Conservation (phyloP, 1,139 yeast species). For the Nematodospora anomalae region DNA sequence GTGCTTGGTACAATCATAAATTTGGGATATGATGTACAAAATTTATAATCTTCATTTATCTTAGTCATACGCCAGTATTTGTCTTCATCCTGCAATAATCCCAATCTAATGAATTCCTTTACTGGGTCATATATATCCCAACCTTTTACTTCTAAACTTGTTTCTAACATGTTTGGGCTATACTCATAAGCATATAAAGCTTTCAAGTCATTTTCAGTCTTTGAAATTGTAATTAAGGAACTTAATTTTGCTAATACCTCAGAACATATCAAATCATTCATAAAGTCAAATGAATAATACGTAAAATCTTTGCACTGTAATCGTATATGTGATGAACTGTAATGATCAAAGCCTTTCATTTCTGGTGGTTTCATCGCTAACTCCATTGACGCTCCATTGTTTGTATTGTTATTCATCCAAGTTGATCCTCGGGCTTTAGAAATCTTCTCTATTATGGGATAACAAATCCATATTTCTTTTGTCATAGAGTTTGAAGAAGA, state of each 20-base stretch:
- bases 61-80: conserved; percentile 67
- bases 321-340: conserved; percentile 57
- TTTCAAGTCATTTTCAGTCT: conserved; percentile 36
- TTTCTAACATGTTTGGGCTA: conserved; percentile 59
- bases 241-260: conserved; percentile 76
- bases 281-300: conserved; percentile 76
- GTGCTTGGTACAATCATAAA: conserved; percentile 65
- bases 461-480: conserved; percentile 88
- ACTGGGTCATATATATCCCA: conserved; percentile 71
- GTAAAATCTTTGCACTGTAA: conserved; percentile 85
- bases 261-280: conserved; percentile 54
- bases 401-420: conserved; percentile 22
- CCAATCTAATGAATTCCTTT: conserved; percentile 69
- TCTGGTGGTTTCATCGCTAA: conserved; percentile 5
- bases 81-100: conserved; percentile 29
- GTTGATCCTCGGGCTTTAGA: conserved; percentile 59
- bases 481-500: conserved; percentile 21
- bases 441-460: conserved; percentile 77
- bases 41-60: conserved; percentile 62
- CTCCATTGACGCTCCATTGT: conserved; percentile 5
- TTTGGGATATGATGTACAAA: conserved; percentile 78
- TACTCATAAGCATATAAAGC: conserved; percentile 50
- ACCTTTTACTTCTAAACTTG: conserved; percentile 56
- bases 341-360: conserved; percentile 34
- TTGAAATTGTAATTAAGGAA: conserved; percentile 51